Conservation (phyloP, 1,139 yeast genomes). For the Sugiyamaella pinicola region DNA sequence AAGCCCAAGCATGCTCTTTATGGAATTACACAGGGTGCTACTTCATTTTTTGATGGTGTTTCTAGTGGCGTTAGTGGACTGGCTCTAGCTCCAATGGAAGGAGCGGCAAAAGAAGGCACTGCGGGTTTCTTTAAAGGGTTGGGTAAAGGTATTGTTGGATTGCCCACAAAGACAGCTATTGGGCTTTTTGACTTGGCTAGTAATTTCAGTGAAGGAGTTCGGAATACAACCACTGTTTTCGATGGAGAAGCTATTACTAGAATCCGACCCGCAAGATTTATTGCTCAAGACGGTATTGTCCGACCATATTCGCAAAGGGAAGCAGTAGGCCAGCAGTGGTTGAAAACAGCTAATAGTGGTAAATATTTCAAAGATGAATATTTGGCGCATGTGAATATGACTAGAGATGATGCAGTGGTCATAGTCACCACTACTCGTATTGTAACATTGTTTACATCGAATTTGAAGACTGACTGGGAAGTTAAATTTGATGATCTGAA, state of each 20-base stretch:
- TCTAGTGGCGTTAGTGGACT: constrained; percentile 88
- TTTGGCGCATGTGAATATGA: constrained; percentile 79
- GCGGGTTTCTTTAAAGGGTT: constrained; percentile 90
- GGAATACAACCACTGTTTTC: constrained; percentile 88
- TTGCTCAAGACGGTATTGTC: constrained; percentile 69
- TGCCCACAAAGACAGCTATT: constrained; percentile 95
- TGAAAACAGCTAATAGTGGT: constrained; percentile 83
- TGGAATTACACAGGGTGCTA: constrained; percentile 85
- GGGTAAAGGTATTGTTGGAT: constrained; percentile 91
- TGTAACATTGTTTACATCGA: constrained; percentile 66
- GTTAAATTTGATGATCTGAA: constrained; percentile 62
- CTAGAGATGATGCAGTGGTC: constrained; percentile 73
- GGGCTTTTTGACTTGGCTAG: constrained; percentile 93
- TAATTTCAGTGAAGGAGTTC: constrained; percentile 90
- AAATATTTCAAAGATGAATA: constrained; percentile 69
- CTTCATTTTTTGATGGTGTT: constrained; percentile 82
- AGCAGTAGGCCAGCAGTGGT: constrained; percentile 93
- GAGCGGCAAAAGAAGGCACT: constrained; percentile 83
- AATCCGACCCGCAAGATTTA: constrained; percentile 78
- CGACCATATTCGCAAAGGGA: constrained; percentile 78
- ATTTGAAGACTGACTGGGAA: constrained; percentile 65
- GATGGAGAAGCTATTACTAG: constrained; percentile 79
- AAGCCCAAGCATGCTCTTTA: constrained; percentile 86
- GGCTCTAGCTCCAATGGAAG: constrained; percentile 88
- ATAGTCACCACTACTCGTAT: constrained; percentile 75